These are phyloP conservation scores for Candida jianshihensis DNA, from an alignment of 805 yeast genomes.

Conservation along the genomic window DNA sequence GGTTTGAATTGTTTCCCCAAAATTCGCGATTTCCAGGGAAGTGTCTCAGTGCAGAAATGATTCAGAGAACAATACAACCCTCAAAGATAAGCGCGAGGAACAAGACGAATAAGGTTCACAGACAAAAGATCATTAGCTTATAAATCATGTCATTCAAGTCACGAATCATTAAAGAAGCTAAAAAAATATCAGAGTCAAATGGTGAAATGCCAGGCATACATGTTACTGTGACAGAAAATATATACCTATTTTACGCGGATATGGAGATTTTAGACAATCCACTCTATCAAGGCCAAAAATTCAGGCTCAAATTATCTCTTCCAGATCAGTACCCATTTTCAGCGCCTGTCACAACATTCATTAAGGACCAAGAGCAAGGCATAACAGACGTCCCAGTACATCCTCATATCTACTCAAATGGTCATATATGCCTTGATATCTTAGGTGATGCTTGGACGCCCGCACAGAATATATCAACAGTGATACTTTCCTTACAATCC, in stretches of 20 bases:
- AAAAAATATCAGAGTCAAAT: too few relatives aligned
- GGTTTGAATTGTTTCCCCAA: too few relatives aligned
- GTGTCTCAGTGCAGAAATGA: too few relatives aligned
- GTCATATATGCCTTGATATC: slow-evolving; percentile 69
- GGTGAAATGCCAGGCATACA: slow-evolving; percentile 25
- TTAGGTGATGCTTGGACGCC: slow-evolving; percentile 38
- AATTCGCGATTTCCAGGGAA: too few relatives aligned
- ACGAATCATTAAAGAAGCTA: too few relatives aligned
- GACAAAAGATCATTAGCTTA: too few relatives aligned
- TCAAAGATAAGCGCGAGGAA: too few relatives aligned
- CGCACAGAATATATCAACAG: slow-evolving; percentile 30
- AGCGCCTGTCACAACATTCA: slow-evolving; percentile 51
- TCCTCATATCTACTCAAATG: slow-evolving; percentile 71
- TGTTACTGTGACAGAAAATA: slow-evolving; percentile 26
- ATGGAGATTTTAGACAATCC: slow-evolving; percentile 28
- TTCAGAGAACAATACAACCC: too few relatives aligned
- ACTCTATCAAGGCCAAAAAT: slow-evolving; percentile 31
- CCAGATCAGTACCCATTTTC: slow-evolving; percentile 47
- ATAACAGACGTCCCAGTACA: slow-evolving; percentile 48
- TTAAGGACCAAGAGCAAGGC: slow-evolving; percentile 15
- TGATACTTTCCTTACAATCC: slow-evolving; percentile 55
- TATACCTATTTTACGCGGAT: slow-evolving; percentile 30
- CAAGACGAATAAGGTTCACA: too few relatives aligned
- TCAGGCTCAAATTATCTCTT: slow-evolving; percentile 37
- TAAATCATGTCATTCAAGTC: too few relatives aligned